These are phyloP conservation scores for Blastomyces silverae DNA, from an alignment of 2,329 filamentous ascomycete genomes.

Conservation along the genomic window DNA sequence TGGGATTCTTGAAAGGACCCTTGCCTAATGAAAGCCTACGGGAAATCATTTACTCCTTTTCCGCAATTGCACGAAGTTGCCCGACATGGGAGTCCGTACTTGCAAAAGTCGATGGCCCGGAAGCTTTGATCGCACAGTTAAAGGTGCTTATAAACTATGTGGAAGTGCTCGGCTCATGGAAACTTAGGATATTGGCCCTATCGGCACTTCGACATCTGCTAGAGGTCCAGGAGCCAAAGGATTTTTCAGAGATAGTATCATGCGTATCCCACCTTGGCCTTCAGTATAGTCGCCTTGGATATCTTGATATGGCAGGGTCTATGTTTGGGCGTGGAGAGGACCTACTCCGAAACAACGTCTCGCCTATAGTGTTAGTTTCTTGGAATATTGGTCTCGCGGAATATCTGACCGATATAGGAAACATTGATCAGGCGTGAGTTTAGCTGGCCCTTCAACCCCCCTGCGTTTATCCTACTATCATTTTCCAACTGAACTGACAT, in stretches of 20 bases:
- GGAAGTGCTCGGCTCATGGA: conserved; percentile 51
- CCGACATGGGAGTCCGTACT: conserved; percentile 39
- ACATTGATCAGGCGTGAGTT: conserved; percentile 52
- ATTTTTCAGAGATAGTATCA: conserved; percentile 37
- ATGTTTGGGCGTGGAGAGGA: conserved; percentile 54
- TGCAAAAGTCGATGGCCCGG: conserved; percentile 45
- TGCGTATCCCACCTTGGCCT: conserved; percentile 45
- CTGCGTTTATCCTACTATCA: conserved; percentile 31
- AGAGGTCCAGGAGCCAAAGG: conserved; percentile 39
- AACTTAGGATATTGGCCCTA: conserved; percentile 45
- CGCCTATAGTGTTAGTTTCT: conserved; percentile 44
- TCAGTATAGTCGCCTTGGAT: conserved; percentile 55
- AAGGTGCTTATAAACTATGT: conserved; percentile 51
- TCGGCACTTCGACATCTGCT: conserved; percentile 44
- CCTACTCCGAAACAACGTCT: conserved; percentile 39
- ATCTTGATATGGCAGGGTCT: conserved; percentile 52
- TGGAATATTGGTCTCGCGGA: conserved; percentile 69
- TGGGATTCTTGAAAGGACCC: conserved; percentile 33
- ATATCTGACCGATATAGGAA: conserved; percentile 62
- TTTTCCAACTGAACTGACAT: conserved; percentile 34
- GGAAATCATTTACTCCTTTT: conserved; percentile 33
- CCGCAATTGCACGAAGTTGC: conserved; percentile 41
- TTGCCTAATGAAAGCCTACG: conserved; percentile 27
- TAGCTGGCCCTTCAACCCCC: conserved; percentile 29
- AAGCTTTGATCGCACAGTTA: conserved; percentile 47